Percentiles rank a stretch among this genome's conserved stretches.
phyloP scores from a whole-genome alignment of 2,329 filamentous ascomycete species.

The Fusarium sulawesiense region DNA sequence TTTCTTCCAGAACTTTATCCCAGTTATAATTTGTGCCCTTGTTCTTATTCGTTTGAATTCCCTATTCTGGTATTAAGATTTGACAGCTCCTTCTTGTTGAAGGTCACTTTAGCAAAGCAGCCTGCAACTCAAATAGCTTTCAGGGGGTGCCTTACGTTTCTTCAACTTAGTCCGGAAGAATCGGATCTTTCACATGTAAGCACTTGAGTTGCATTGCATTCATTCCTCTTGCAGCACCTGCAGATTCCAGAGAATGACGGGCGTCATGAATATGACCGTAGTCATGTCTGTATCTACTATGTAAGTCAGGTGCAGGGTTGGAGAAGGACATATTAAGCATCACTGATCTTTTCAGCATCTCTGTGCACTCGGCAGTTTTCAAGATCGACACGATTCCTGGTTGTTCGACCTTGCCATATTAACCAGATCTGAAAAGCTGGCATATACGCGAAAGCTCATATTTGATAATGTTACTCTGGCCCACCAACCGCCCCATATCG shows the following conservation, averaged over 20 bases:
- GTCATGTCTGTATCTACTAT: neutral
- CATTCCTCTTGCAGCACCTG: neutral
- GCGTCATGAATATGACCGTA: neutral
- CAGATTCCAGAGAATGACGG: neutral
- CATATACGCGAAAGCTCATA: neutral
- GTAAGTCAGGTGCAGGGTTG: neutral
- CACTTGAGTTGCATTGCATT: neutral
- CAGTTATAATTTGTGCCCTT: slow-evolving; percentile 7
- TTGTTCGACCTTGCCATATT: neutral
- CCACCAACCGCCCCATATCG: neutral
- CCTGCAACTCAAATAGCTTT: neutral
- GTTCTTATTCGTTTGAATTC: slow-evolving; percentile 4
- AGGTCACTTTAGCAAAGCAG: slow-evolving; percentile 4
- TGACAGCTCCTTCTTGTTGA: slow-evolving; percentile 2
- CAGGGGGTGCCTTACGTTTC: neutral
- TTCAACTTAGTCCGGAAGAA: neutral
- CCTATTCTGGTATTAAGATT: neutral
- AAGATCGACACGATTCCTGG: neutral
- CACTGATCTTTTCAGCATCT: neutral
- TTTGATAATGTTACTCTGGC: neutral
- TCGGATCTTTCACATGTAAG: neutral
- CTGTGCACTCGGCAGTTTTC: neutral
- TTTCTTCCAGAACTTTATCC: slow-evolving; percentile 38
- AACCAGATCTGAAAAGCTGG: neutral
- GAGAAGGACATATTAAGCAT: neutral